These are phyloP conservation scores for Calvatia gigantea DNA, from an alignment of 768 basidiomycete species.

Conservation along the genomic window DNA sequence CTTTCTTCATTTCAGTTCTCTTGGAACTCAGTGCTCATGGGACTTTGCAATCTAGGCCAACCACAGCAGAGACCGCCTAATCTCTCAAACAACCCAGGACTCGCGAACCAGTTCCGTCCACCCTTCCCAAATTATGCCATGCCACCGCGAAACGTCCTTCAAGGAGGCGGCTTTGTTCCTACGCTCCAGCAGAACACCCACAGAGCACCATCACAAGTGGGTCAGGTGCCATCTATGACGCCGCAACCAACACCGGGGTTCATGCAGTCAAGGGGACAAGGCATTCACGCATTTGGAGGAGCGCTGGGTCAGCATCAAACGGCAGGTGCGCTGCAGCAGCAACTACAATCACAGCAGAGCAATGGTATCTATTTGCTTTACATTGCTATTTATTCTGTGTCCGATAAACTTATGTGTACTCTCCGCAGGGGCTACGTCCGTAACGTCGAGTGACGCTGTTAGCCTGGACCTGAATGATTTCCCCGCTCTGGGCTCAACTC, in stretches of 20 bases:
- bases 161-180: slow-evolving; percentile 48
- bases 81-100: slow-evolving; percentile 59
- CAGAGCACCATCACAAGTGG: slow-evolving; percentile 52
- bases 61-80: slow-evolving; percentile 79
- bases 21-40: slow-evolving; percentile 18
- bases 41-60: slow-evolving; percentile 52
- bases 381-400: not conserved
- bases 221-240: slow-evolving; percentile 51
- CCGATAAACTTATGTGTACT: not conserved
- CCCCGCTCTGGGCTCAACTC: slow-evolving; percentile 75
- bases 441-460: slow-evolving; percentile 60
- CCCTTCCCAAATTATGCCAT: slow-evolving; percentile 52
- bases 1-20: slow-evolving; percentile 11
- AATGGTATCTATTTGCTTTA: slow-evolving; percentile 38
- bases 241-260: slow-evolving; percentile 61
- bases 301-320: slow-evolving; percentile 49
- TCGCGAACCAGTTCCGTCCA: slow-evolving; percentile 63
- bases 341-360: slow-evolving; percentile 48
- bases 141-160: slow-evolving; percentile 55
- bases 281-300: slow-evolving; percentile 63
- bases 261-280: slow-evolving; percentile 59
- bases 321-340: slow-evolving; percentile 39
- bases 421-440: slow-evolving; percentile 5
- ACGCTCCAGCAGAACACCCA: slow-evolving; percentile 58
- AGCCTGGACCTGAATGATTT: slow-evolving; percentile 86